phyloP scores from a whole-genome alignment of 2,329 filamentous ascomycete species.

The Torrubiellomyces zombiae region DNA sequence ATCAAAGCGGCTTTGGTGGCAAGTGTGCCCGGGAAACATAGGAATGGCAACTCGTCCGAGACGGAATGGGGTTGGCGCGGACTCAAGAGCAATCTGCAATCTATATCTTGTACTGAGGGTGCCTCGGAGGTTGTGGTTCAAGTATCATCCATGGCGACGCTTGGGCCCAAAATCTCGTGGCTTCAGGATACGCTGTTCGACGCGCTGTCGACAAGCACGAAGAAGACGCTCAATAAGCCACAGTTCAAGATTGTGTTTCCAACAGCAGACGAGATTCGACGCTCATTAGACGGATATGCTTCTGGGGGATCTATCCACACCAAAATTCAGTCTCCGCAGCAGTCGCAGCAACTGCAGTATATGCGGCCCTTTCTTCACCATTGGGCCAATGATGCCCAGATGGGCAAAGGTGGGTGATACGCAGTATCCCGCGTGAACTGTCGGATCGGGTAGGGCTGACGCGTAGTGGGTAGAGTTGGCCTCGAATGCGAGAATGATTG shows the following conservation, averaged over 20 bases:
- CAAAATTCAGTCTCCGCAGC: slow-evolving; percentile 52
- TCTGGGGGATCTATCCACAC: slow-evolving; percentile 72
- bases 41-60: slow-evolving; percentile 24
- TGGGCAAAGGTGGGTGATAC: slow-evolving; percentile 18
- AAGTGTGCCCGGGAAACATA: slow-evolving; percentile 57
- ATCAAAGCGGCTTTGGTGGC: slow-evolving; percentile 59
- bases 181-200: slow-evolving; percentile 47
- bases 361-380: slow-evolving; percentile 54
- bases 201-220: slow-evolving; percentile 21
- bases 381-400: slow-evolving; percentile 48
- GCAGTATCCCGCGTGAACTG: background rate
- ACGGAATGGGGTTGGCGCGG: slow-evolving; percentile 66
- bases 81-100: slow-evolving; percentile 40
- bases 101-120: slow-evolving; percentile 28
- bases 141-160: slow-evolving; percentile 68
- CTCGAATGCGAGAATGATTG: slow-evolving; percentile 10
- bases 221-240: slow-evolving; percentile 16
- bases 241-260: slow-evolving; percentile 64
- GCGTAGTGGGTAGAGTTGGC: slow-evolving; percentile 14
- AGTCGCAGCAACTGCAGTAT: slow-evolving; percentile 59
- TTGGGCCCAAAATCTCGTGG: slow-evolving; percentile 58
- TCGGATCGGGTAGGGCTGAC: background rate
- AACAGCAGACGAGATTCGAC: slow-evolving; percentile 60
- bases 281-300: slow-evolving; percentile 59
- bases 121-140: slow-evolving; percentile 40